A percentile compares a stretch with the other conserved stretches of the same genome.
Conservation (phyloP, 2,329 filamentous ascomycete species). For the Incumbomyces lentus region DNA sequence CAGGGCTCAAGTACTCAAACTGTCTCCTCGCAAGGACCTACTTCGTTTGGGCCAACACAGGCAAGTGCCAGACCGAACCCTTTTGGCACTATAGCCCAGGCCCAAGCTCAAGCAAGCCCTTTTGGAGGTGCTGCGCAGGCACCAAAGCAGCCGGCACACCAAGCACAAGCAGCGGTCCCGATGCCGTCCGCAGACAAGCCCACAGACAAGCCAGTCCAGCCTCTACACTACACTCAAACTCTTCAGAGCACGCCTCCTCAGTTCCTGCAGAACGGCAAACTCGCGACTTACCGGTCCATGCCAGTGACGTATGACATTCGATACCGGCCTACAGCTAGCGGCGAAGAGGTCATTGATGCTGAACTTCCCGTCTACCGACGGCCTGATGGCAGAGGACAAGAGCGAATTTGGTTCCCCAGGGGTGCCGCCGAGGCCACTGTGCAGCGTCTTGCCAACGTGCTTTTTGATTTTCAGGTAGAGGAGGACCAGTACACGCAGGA, state of each 20-base stretch:
- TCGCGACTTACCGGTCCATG: slow-evolving; percentile 54
- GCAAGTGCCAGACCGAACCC: background rate
- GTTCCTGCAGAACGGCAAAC: slow-evolving; percentile 22
- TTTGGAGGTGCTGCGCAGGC: slow-evolving; percentile 1
- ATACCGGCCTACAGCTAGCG: slow-evolving; percentile 5
- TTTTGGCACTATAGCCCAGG: background rate
- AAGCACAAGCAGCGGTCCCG: slow-evolving; percentile 14
- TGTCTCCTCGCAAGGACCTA: background rate
- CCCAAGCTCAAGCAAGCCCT: background rate
- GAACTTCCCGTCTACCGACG: slow-evolving; percentile 41
- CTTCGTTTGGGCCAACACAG: background rate
- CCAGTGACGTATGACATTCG: slow-evolving; percentile 47
- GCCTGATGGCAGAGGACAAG: slow-evolving; percentile 46
- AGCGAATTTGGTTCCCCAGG: slow-evolving; percentile 62
- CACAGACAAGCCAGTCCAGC: slow-evolving; percentile 16
- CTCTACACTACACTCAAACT: slow-evolving; percentile 17
- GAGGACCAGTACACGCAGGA: slow-evolving; percentile 50
- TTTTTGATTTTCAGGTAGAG: slow-evolving; percentile 21
- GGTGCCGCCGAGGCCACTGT: slow-evolving; percentile 46
- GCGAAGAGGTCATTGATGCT: slow-evolving; percentile 18
- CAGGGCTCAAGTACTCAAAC: background rate
- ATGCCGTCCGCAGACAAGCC: slow-evolving; percentile 21
- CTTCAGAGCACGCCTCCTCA: slow-evolving; percentile 29
- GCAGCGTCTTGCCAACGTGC: slow-evolving; percentile 36
- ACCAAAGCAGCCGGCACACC: slow-evolving; percentile 25